A percentile compares a stretch with the other conserved stretches of the same genome.
Conservation (phyloP, 2,329 filamentous ascomycete genomes). For the Metarhizium humberi region DNA sequence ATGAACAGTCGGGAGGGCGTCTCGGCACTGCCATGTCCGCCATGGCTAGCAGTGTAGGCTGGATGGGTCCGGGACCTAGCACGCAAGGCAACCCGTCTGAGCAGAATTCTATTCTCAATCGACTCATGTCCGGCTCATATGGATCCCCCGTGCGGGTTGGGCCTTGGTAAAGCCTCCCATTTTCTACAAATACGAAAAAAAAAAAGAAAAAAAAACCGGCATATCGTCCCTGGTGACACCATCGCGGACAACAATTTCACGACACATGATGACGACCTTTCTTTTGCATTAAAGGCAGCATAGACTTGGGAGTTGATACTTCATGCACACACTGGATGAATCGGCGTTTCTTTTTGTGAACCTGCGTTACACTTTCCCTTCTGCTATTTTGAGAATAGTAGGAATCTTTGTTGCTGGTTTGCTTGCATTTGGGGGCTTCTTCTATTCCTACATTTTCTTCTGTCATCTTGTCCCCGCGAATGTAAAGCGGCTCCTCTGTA, state of each 20-base stretch:
- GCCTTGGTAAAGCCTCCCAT: conserved; percentile 37
- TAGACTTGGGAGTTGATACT: conserved; percentile 24
- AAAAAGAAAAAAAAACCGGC: background rate
- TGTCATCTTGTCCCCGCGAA: background rate
- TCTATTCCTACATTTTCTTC: background rate
- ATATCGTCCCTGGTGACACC: conserved; percentile 10
- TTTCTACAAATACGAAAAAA: background rate
- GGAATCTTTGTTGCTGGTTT: background rate
- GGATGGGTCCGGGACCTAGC: conserved; percentile 50
- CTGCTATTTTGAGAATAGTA: background rate
- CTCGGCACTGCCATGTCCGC: conserved; percentile 72
- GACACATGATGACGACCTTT: conserved; percentile 23
- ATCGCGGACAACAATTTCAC: conserved; percentile 11
- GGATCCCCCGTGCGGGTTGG: conserved; percentile 52
- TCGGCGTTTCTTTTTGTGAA: conserved; percentile 18
- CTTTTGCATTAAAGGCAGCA: conserved; percentile 24
- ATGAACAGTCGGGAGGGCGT: conserved; percentile 74
- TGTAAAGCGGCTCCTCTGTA: background rate
- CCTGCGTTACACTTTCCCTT: background rate
- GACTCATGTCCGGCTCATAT: conserved; percentile 52
- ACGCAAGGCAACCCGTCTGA: conserved; percentile 23
- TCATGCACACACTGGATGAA: conserved; percentile 18
- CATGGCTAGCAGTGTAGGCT: conserved; percentile 65
- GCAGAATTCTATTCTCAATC: conserved; percentile 49
- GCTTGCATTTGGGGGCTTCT: background rate